Evolutionary conservation across 768 basidiomycete species (phyloP).

Genomic region (Termitomyces sp.): DNA sequence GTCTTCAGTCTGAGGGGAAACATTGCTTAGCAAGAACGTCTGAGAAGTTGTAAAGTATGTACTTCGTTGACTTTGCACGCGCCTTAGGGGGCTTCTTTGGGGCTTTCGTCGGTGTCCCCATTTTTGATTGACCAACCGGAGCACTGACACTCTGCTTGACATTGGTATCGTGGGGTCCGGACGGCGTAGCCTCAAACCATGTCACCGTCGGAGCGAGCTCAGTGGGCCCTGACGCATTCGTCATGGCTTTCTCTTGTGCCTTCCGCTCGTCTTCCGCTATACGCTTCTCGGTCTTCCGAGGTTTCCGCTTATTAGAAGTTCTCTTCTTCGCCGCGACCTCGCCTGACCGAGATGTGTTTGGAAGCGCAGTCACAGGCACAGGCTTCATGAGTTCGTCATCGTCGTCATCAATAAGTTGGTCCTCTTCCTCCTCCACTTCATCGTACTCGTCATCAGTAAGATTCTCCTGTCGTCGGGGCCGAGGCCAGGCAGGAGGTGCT

Average conservation of each 20-base stretch:
- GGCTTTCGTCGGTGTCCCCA: slow-evolving; percentile 43
- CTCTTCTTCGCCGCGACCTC: slow-evolving; percentile 46
- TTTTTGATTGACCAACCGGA: slow-evolving; percentile 25
- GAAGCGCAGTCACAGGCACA: slow-evolving; percentile 22
- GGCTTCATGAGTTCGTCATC: slow-evolving; percentile 26
- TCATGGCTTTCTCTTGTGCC: slow-evolving; percentile 34
- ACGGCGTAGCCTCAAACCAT: slow-evolving; percentile 33
- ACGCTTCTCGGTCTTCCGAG: slow-evolving; percentile 48
- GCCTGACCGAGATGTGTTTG: slow-evolving; percentile 19
- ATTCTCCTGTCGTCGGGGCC: slow-evolving; percentile 17
- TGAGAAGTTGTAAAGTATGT: slow-evolving; percentile 7
- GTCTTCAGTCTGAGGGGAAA: slow-evolving; percentile 16
- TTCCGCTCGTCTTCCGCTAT: slow-evolving; percentile 39
- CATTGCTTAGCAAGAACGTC: slow-evolving; percentile 8
- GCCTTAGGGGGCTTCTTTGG: slow-evolving; percentile 35
- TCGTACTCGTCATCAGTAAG: slow-evolving; percentile 48
- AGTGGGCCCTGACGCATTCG: slow-evolving; percentile 26
- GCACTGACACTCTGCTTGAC: slow-evolving; percentile 10
- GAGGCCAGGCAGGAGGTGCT: slow-evolving; percentile 14
- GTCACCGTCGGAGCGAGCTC: slow-evolving; percentile 34
- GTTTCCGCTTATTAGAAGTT: slow-evolving; percentile 41
- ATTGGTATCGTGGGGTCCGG: slow-evolving; percentile 28
- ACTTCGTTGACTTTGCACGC: slow-evolving; percentile 30
- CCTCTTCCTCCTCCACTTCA: slow-evolving; percentile 69
- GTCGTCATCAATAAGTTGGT: slow-evolving; percentile 74